Percentiles rank a stretch among this genome's conserved stretches.
These are phyloP conservation scores for Asterophora lycoperdoides DNA, from an alignment of 768 basidiomycete species.

Conservation along the genomic window DNA sequence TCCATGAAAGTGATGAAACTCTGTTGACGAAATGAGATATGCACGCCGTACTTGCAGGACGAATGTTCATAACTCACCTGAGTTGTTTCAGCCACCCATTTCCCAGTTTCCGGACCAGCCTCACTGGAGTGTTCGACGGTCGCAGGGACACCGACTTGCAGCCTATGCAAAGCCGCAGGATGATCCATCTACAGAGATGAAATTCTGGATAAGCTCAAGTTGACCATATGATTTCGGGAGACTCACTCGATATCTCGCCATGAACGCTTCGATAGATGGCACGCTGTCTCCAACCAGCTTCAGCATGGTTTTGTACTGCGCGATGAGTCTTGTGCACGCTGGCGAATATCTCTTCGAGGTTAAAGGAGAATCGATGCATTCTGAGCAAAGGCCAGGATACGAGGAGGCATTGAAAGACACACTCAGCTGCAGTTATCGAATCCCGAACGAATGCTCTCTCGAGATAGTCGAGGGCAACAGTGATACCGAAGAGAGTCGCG, in stretches of 20 bases:
- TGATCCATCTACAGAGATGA: slow-evolving; percentile 71
- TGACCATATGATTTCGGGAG: neutral
- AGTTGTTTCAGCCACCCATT: slow-evolving; percentile 97
- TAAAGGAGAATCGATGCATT: slow-evolving; percentile 18
- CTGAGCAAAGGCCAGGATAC: slow-evolving; percentile 21
- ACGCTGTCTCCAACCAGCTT: slow-evolving; percentile 93
- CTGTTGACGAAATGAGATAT: slow-evolving; percentile 35
- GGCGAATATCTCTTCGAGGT: slow-evolving; percentile 82
- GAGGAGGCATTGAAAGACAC: slow-evolving; percentile 31
- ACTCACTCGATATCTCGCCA: slow-evolving; percentile 78
- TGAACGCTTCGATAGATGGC: slow-evolving; percentile 83
- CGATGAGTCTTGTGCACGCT: slow-evolving; percentile 89
- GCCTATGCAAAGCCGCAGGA: slow-evolving; percentile 85
- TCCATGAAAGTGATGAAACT: slow-evolving; percentile 99
- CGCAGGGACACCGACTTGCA: slow-evolving; percentile 91
- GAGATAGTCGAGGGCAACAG: slow-evolving; percentile 89
- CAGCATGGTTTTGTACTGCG: slow-evolving; percentile 96
- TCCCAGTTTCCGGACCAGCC: slow-evolving; percentile 87
- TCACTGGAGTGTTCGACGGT: slow-evolving; percentile 95
- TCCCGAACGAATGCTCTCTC: slow-evolving; percentile 96
- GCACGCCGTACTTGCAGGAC: neutral
- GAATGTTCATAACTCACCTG: slow-evolving; percentile 50
- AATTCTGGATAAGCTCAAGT: neutral
- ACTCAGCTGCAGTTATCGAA: slow-evolving; percentile 88
- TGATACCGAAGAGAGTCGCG: slow-evolving; percentile 87